Conservation (phyloP, 2,329 filamentous ascomycete genomes). For the Sporothrix pallida region DNA sequence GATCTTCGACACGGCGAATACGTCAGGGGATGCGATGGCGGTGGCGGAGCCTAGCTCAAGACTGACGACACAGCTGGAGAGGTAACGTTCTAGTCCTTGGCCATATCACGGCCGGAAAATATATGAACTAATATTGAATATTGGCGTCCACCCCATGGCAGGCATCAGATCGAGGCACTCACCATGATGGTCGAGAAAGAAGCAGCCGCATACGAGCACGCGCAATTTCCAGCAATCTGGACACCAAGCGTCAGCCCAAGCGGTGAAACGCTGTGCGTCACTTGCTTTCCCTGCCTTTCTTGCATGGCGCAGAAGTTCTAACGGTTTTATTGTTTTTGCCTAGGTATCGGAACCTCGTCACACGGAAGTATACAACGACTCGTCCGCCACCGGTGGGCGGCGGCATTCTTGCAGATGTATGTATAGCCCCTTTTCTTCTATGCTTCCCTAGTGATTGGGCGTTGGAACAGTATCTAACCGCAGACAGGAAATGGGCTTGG, state of each 20-base stretch:
- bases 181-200: slow-evolving; percentile 25
- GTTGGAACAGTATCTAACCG: neutral
- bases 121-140: slow-evolving; percentile 5
- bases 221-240: slow-evolving; percentile 19
- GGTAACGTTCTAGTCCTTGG: neutral
- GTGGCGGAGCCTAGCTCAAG: slow-evolving; percentile 1
- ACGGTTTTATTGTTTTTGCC: neutral
- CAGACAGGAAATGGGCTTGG: slow-evolving; percentile 17
- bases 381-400: slow-evolving; percentile 11
- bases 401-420: slow-evolving; percentile 23
- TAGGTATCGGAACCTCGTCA: slow-evolving; percentile 9
- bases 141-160: slow-evolving; percentile 6
- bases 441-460: neutral
- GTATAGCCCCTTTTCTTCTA: slow-evolving; percentile 1
- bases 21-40: slow-evolving; percentile 5
- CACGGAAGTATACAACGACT: neutral
- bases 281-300: neutral
- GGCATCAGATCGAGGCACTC: slow-evolving; percentile 22
- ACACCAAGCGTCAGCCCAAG: neutral
- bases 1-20: slow-evolving; percentile 16
- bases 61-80: slow-evolving; percentile 7
- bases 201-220: neutral
- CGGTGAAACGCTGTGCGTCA: neutral
- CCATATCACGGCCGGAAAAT: neutral
- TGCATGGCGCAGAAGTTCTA: slow-evolving; percentile 7